Percentiles rank a stretch among this genome's conserved stretches.
These are phyloP conservation scores for Cercospora sp. DNA, from an alignment of 2,329 filamentous ascomycete genomes.

Conservation along the genomic window DNA sequence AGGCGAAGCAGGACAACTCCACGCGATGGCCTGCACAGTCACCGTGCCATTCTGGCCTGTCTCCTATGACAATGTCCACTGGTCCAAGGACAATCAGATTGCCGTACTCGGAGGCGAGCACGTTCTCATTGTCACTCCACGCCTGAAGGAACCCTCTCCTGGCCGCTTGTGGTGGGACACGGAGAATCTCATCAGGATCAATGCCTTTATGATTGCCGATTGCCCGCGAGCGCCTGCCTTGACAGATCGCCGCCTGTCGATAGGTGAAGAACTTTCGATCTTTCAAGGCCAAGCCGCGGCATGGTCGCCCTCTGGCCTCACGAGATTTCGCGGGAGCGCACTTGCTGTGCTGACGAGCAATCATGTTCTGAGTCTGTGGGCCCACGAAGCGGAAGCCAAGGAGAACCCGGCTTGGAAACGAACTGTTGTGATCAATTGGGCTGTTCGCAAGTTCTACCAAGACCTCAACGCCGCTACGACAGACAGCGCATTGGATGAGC, in stretches of 20 bases:
- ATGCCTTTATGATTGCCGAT: conserved; percentile 55
- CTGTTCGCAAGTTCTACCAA: conserved; percentile 45
- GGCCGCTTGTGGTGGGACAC: conserved; percentile 16
- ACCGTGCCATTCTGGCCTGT: conserved; percentile 50
- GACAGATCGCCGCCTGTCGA: conserved; percentile 51
- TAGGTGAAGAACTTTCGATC: conserved; percentile 60
- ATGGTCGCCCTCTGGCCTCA: conserved; percentile 61
- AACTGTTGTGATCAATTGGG: conserved; percentile 54
- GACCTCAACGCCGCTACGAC: conserved; percentile 9
- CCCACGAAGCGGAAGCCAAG: conserved; percentile 46
- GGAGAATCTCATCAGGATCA: conserved; percentile 47
- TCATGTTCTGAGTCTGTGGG: conserved; percentile 58
- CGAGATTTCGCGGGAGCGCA: conserved; percentile 54
- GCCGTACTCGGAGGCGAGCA: conserved; percentile 58
- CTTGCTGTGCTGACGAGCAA: conserved; percentile 60
- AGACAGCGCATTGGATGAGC: conserved; percentile 25
- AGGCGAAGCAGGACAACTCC: not conserved
- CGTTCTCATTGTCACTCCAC: conserved; percentile 51
- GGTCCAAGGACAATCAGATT: conserved; percentile 60
- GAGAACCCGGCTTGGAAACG: conserved; percentile 53
- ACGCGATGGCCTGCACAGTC: conserved; percentile 27
- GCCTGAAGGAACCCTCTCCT: conserved; percentile 25
- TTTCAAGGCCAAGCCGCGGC: conserved; percentile 52
- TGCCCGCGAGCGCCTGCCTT: conserved; percentile 48
- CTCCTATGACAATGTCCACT: conserved; percentile 55